phyloP scores from a whole-genome alignment of 2,329 filamentous ascomycete genomes.

The Immersiporthe knoxdaviesiana region DNA sequence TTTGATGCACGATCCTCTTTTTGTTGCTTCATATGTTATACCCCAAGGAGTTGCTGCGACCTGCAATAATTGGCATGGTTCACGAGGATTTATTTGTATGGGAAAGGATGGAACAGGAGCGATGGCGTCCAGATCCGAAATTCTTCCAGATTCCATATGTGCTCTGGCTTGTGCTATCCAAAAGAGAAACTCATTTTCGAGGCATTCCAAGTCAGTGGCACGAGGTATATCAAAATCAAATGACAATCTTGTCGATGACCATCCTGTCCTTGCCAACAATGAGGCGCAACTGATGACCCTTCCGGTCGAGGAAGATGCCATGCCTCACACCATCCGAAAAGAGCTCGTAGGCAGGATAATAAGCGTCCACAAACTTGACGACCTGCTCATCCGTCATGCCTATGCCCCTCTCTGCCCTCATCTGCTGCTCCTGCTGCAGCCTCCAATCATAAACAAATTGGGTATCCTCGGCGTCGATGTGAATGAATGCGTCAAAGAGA shows the following conservation, averaged over 20 bases:
- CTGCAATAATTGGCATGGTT: neutral
- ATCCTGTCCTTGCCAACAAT: conserved; percentile 63
- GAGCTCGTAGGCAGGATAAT: conserved; percentile 74
- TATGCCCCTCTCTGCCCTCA: conserved; percentile 67
- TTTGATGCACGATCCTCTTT: neutral
- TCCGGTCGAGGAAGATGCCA: conserved; percentile 57
- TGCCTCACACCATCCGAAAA: conserved; percentile 62
- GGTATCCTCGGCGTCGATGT: conserved; percentile 71
- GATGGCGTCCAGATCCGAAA: conserved; percentile 4
- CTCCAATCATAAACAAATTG: conserved; percentile 85
- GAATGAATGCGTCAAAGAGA: conserved; percentile 58
- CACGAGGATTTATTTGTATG: neutral
- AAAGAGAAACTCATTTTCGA: neutral
- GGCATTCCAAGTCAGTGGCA: neutral
- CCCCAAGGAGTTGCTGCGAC: conserved; percentile 1
- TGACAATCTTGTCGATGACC: conserved; percentile 58
- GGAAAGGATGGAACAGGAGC: neutral
- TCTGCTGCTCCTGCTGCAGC: conserved; percentile 73
- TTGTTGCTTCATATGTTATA: conserved; percentile 18
- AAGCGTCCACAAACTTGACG: conserved; percentile 69
- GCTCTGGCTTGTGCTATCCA: neutral
- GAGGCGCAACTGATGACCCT: conserved; percentile 62
- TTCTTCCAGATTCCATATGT: neutral
- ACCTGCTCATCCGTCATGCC: conserved; percentile 87
- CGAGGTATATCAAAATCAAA: too few relatives aligned